phyloP scores from a whole-genome alignment of 1,139 yeast genomes.

The Geotrichum restrictum region DNA sequence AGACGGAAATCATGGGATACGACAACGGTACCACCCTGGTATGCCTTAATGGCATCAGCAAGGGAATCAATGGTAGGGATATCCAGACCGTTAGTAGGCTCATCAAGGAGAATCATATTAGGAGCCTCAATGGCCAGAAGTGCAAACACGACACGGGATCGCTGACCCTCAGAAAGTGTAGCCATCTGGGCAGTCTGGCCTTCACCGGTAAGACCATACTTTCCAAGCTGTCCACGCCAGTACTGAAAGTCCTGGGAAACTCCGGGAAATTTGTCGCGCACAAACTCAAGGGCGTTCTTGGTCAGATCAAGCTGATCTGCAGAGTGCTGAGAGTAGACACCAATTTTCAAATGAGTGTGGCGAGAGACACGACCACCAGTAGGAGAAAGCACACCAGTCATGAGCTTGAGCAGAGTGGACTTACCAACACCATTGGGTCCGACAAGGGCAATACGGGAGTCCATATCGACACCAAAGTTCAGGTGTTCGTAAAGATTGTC shows the following conservation, averaged over 20 bases:
- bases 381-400: constrained; percentile 90
- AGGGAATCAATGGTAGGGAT: constrained; percentile 96
- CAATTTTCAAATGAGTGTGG: constrained; percentile 95
- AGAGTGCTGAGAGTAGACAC: constrained; percentile 98
- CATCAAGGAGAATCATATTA: constrained; percentile 90
- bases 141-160: constrained; percentile 98
- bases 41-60: constrained; percentile 91
- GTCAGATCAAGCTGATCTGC: constrained; percentile 96
- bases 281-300: constrained; percentile 92
- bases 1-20: constrained; percentile 99
- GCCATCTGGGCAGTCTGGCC: constrained; percentile 99
- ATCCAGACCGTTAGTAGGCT: constrained; percentile 99
- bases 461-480: constrained; percentile 99
- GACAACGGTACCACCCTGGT: constrained; percentile 97
- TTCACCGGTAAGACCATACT: constrained; percentile 98
- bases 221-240: constrained; percentile 98
- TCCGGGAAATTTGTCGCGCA: constrained; percentile 83
- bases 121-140: constrained; percentile 92
- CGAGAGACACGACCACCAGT: constrained; percentile 93
- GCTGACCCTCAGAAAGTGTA: constrained; percentile 96
- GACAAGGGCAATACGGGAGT: constrained; percentile 93
- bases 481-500: constrained; percentile 85
- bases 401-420: constrained; percentile 88
- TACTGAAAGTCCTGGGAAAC: constrained; percentile 97
- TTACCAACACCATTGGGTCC: constrained; percentile 99